A percentile compares a stretch with the other conserved stretches of the same genome.
phyloP scores from a whole-genome alignment of 495 filamentous ascomycete genomes.

The Penicillium longicatenatum region DNA sequence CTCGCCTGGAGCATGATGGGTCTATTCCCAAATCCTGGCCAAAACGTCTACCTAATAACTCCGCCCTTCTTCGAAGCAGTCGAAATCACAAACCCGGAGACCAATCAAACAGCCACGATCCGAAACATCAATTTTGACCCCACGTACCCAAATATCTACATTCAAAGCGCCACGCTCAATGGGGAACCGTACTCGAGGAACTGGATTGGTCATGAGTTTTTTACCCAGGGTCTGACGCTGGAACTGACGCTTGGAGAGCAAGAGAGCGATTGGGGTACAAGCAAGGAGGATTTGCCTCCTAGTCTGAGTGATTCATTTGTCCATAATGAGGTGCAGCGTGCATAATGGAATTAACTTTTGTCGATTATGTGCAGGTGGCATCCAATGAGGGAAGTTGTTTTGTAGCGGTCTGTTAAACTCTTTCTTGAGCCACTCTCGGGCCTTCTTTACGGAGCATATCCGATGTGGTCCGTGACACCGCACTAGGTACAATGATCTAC shows the following conservation, averaged over 20 bases:
- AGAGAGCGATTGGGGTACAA: constrained; percentile 71
- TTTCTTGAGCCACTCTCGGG: constrained; percentile 4
- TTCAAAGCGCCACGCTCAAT: constrained; percentile 71
- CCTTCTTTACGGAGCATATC: constrained; percentile 14
- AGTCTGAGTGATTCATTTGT: constrained; percentile 24
- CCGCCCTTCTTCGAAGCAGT: constrained; percentile 66
- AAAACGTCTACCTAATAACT: constrained; percentile 73
- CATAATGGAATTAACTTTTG: constrained; percentile 1
- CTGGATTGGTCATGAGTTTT: constrained; percentile 77
- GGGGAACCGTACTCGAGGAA: constrained; percentile 64
- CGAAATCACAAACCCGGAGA: constrained; percentile 61
- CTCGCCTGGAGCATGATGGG: constrained; percentile 63
- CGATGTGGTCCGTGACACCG: constrained; percentile 11
- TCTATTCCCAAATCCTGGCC: constrained; percentile 58
- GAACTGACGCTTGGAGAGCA: constrained; percentile 64
- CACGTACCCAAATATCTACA: constrained; percentile 60
- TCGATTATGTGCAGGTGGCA: constrained; percentile 2
- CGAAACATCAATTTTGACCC: constrained; percentile 62
- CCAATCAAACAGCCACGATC: constrained; percentile 61
- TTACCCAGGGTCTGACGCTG: constrained; percentile 67
- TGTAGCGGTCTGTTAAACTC: constrained; percentile 9
- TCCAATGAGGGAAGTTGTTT: constrained; percentile 1
- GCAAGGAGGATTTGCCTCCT: constrained; percentile 65
- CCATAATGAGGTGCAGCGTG: constrained; percentile 8
- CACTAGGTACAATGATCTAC: not conserved